Percentiles rank a stretch among this genome's conserved stretches.
phyloP scores from a whole-genome alignment of 2,329 filamentous ascomycete species.

The Bipolaris gigantea region DNA sequence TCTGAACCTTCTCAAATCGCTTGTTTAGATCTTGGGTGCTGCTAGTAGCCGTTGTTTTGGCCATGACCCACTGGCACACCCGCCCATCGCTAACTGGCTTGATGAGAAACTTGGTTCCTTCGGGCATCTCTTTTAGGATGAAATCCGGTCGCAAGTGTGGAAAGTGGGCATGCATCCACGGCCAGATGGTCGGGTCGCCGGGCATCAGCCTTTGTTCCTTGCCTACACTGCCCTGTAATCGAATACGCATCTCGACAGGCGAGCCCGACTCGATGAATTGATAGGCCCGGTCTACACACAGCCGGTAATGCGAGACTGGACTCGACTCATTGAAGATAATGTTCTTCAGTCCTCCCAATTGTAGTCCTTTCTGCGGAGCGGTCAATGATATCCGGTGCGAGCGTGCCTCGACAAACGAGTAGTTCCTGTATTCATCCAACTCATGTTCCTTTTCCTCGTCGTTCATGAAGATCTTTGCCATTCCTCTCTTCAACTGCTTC shows the following conservation, averaged over 20 bases:
- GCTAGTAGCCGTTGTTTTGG: not conserved
- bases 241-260: conserved; percentile 30
- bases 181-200: conserved; percentile 10
- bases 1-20: conserved; percentile 21
- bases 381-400: not conserved
- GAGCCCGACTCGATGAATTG: conserved; percentile 24
- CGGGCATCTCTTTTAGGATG: conserved; percentile 35
- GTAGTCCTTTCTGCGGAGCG: conserved; percentile 1
- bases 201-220: conserved; percentile 10
- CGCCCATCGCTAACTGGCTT: conserved; percentile 28
- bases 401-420: conserved; percentile 13
- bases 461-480: conserved; percentile 1
- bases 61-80: conserved; percentile 32
- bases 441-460: conserved; percentile 3
- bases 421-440: conserved; percentile 6
- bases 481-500: conserved; percentile 2
- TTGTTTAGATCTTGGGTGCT: conserved; percentile 7
- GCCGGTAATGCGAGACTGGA: conserved; percentile 9
- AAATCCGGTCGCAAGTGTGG: conserved; percentile 39
- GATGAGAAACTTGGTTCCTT: conserved; percentile 22
- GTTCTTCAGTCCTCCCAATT: conserved; percentile 21
- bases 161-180: conserved; percentile 30
- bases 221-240: conserved; percentile 1
- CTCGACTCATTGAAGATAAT: conserved; percentile 20
- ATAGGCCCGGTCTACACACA: conserved; percentile 28